phyloP scores from a whole-genome alignment of 2,329 filamentous ascomycete genomes.

The Boeremia exigua region DNA sequence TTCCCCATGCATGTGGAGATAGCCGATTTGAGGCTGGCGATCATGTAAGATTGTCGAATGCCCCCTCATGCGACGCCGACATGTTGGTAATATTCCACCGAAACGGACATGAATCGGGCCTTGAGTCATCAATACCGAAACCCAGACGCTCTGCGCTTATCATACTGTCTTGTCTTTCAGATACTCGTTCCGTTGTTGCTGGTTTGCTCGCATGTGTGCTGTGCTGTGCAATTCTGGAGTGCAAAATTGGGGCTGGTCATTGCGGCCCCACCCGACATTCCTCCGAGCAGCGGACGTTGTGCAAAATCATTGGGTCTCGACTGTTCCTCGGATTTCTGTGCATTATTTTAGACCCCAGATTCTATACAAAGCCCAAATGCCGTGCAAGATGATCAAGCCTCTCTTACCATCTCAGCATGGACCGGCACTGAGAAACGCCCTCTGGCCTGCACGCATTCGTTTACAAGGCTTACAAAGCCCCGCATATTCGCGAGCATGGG shows the following conservation, averaged over 20 bases:
- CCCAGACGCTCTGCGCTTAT: neutral
- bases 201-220: neutral
- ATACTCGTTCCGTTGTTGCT: neutral
- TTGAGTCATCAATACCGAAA: neutral
- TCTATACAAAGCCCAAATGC: neutral
- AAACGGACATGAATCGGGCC: neutral
- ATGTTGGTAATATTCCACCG: neutral
- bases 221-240: constrained; percentile 3
- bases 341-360: neutral
- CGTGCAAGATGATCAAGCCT: neutral
- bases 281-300: neutral
- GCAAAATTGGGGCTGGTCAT: neutral
- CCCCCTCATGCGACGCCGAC: neutral
- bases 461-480: neutral
- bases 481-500: neutral
- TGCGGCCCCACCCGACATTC: constrained; percentile 1
- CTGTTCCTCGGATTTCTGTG: constrained; percentile 1
- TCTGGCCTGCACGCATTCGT: too few relatives aligned
- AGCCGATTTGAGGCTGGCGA: neutral
- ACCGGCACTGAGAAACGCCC: too few relatives aligned
- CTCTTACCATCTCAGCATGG: too few relatives aligned
- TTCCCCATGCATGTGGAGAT: constrained; percentile 7
- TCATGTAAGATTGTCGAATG: neutral
- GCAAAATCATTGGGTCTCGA: neutral
- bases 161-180: neutral